Evolutionary conservation across 2,329 filamentous ascomycete genomes (phyloP).

Genomic region (Botryotinia convoluta): DNA sequence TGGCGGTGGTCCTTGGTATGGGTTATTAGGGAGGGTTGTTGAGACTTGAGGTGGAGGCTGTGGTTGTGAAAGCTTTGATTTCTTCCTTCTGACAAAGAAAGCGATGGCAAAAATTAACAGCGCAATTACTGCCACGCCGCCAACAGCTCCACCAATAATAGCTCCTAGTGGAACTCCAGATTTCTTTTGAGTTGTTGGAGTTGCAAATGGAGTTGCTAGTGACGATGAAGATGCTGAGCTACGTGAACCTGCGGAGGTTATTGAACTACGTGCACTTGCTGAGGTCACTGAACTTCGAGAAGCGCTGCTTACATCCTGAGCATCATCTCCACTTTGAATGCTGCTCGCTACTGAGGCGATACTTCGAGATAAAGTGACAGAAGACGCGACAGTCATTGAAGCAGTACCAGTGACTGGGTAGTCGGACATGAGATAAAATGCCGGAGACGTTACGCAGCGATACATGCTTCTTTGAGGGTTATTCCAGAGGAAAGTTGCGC

Average conservation of each 20-base stretch:
- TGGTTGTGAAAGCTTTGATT: background rate
- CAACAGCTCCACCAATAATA: constrained; percentile 2
- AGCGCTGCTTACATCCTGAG: background rate
- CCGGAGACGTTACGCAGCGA: background rate
- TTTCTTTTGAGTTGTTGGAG: background rate
- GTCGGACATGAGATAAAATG: constrained; percentile 11
- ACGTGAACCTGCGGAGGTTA: background rate
- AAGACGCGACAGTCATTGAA: background rate
- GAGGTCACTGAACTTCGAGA: background rate
- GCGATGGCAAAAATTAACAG: background rate
- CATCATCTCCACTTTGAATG: background rate
- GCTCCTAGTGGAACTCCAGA: constrained; percentile 1
- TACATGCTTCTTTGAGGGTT: constrained; percentile 8
- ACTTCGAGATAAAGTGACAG: background rate
- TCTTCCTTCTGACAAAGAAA: constrained; percentile 3
- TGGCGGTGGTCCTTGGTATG: background rate
- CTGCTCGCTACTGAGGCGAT: background rate
- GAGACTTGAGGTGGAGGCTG: background rate
- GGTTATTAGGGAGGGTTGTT: background rate
- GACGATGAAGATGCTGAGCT: background rate
- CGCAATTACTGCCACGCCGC: background rate
- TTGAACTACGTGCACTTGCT: background rate
- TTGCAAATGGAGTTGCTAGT: background rate
- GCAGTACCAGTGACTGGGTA: background rate
- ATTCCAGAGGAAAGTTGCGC: background rate